Conservation (phyloP, 495 filamentous ascomycete species). For the Podospora bellae-mahoneyi region DNA sequence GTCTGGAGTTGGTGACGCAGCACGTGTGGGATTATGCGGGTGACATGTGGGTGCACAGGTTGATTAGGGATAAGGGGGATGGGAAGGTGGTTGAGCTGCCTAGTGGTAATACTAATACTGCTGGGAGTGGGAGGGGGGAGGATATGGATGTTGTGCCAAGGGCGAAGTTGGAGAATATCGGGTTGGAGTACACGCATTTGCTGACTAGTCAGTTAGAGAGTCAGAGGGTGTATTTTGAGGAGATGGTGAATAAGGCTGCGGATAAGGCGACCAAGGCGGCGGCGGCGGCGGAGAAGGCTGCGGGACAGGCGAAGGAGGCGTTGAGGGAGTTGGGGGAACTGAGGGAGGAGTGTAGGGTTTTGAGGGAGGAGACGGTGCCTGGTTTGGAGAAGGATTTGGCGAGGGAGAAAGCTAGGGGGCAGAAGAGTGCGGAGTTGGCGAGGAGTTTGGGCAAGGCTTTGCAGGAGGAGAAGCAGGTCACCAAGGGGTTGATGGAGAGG, state of each 20-base stretch:
- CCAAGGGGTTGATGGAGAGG: slow-evolving; percentile 69
- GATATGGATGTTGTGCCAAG: slow-evolving; percentile 74
- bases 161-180: slow-evolving; percentile 88
- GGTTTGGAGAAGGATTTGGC: slow-evolving; percentile 65
- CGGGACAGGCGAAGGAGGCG: slow-evolving; percentile 50
- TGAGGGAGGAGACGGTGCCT: slow-evolving; percentile 59
- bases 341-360: slow-evolving; percentile 50
- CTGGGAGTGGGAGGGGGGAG: slow-evolving; percentile 6
- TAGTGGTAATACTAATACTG: slow-evolving; percentile 6
- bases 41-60: slow-evolving; percentile 91
- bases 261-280: slow-evolving; percentile 82
- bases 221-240: slow-evolving; percentile 91
- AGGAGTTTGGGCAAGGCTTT: slow-evolving; percentile 70
- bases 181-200: slow-evolving; percentile 89
- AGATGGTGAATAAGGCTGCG: slow-evolving; percentile 82
- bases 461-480: slow-evolving; percentile 85
- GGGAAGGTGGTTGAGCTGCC: slow-evolving; percentile 87
- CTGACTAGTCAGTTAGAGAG: slow-evolving; percentile 87
- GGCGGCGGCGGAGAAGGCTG: slow-evolving; percentile 60
- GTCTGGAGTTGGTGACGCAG: slow-evolving; percentile 87
- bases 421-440: slow-evolving; percentile 71
- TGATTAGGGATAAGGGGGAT: slow-evolving; percentile 88
- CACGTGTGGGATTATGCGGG: slow-evolving; percentile 97
- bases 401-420: slow-evolving; percentile 62
- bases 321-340: slow-evolving; percentile 49